These are phyloP conservation scores for Aspergillus leporis DNA, from an alignment of 495 filamentous ascomycete genomes.

Conservation along the genomic window DNA sequence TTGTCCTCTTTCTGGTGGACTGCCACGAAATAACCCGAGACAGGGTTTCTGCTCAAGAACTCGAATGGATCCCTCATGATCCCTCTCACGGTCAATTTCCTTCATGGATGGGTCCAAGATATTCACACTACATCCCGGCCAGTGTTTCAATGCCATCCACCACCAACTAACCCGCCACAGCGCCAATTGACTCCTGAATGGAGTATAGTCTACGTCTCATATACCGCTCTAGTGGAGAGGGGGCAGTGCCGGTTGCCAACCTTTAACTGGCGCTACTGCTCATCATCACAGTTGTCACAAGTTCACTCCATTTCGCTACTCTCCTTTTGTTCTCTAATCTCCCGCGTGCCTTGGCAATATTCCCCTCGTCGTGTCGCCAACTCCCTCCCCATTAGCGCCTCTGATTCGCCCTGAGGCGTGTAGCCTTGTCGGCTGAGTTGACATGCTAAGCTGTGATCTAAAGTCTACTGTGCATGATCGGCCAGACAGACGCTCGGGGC, in stretches of 20 bases:
- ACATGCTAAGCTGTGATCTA: slow-evolving; percentile 25
- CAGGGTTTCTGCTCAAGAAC: not conserved
- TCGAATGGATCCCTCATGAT: not conserved
- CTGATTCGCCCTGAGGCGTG: slow-evolving; percentile 13
- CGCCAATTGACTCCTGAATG: slow-evolving; percentile 11
- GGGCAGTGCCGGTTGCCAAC: slow-evolving; percentile 9
- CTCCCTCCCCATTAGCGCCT: slow-evolving; percentile 1
- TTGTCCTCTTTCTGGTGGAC: no score
- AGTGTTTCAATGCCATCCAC: slow-evolving; percentile 24
- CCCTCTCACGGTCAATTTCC: not conserved
- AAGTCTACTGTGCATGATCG: slow-evolving; percentile 28
- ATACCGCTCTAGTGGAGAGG: not conserved
- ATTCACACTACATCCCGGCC: slow-evolving; percentile 17
- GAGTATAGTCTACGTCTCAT: not conserved
- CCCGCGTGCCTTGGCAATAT: slow-evolving; percentile 1
- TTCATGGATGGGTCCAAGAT: slow-evolving; percentile 1
- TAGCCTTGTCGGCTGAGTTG: slow-evolving; percentile 5
- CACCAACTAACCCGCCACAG: slow-evolving; percentile 14
- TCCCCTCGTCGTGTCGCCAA: not conserved
- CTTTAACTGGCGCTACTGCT: slow-evolving; percentile 18
- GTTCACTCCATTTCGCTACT: slow-evolving; percentile 9
- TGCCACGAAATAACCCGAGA: not conserved
- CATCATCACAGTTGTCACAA: slow-evolving; percentile 16
- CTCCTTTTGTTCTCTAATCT: not conserved
- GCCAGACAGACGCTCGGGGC: slow-evolving; percentile 10